Evolutionary conservation across 2,329 filamentous ascomycete species (phyloP), one percentile per base, ranked within the genome.

Genomic region (Esteya vermicola): DNA sequence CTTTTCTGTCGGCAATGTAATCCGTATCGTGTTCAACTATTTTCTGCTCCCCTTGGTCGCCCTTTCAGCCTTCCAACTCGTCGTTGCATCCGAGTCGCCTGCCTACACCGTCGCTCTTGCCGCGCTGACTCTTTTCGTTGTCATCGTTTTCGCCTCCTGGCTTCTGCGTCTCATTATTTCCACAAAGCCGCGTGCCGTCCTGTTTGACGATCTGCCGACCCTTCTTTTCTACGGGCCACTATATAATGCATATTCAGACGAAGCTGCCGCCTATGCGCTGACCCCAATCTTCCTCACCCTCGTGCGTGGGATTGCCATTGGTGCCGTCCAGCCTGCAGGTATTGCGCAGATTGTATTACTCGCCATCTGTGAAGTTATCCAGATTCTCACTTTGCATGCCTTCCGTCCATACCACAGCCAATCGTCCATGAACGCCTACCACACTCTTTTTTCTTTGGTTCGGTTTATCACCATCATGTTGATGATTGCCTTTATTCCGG

Each of bases 381-480:
- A 88, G 43, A 77, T 95, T 27, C 67, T 96, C 33, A 89, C 88
- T 0, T 64, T 96, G 5, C 79, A 91, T 51, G 85, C 85, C 8
- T 93, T 96, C 63, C 78, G 83, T 14, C 91, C 91, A 1, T 98
- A 93, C 53, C 80, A 89, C 45, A 78, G 79, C 2, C 78, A 88
- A 19, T 96, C 91, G 0, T 95, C 89, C 22, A 98, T 98, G 91
- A 96, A 96, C 54, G 76, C 85, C 9, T 95, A 95, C 50, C 88
- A 96, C 52, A 84, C 81, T 2, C 75, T 86, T 46, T 94, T 95
- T 57, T 75, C 86, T 1, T 63, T 71, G 3, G 65, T 93, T 13
- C 78, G 91, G 26, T 78, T 95, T 25, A 61, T 84, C 36, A 81
- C 81, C 0, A 71, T 86, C 35, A 64, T 89, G 40, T 63, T 89